phyloP scores from a whole-genome alignment of 1,139 yeast species.

The Pichia cactophila region DNA sequence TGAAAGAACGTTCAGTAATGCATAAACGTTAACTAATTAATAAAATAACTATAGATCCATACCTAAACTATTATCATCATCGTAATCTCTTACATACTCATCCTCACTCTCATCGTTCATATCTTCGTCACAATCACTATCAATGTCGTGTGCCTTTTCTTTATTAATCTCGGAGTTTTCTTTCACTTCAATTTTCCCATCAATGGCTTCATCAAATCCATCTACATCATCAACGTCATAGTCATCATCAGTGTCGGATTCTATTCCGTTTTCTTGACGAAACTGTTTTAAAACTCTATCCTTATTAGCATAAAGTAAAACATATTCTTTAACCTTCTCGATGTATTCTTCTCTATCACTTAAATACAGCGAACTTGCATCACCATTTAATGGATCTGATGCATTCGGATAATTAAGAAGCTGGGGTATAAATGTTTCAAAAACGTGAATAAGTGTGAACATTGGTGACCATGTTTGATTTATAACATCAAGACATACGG shows the following conservation, averaged over 20 bases:
- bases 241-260: constrained; percentile 1
- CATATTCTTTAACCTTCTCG: constrained; percentile 66
- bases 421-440: constrained; percentile 92
- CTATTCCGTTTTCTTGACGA: constrained; percentile 36
- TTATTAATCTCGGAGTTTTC: neutral
- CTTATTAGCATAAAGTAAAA: constrained; percentile 58
- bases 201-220: neutral
- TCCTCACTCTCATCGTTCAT: neutral
- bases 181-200: neutral
- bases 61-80: constrained; percentile 1
- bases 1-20: too few species aligned
- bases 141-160: constrained; percentile 1
- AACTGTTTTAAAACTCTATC: constrained; percentile 27
- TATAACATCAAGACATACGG: constrained; percentile 92
- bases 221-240: constrained; percentile 21
- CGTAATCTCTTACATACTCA: constrained; percentile 1
- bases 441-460: constrained; percentile 86
- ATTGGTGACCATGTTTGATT: constrained; percentile 98
- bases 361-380: constrained; percentile 77
- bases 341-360: constrained; percentile 64
- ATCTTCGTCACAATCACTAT: constrained; percentile 1
- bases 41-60: neutral
- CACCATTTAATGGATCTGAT: constrained; percentile 86
- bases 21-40: too few species aligned
- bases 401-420: constrained; percentile 88